phyloP scores from a whole-genome alignment of 1,284 basidiomycete genomes.

The Puccinia polysora region DNA sequence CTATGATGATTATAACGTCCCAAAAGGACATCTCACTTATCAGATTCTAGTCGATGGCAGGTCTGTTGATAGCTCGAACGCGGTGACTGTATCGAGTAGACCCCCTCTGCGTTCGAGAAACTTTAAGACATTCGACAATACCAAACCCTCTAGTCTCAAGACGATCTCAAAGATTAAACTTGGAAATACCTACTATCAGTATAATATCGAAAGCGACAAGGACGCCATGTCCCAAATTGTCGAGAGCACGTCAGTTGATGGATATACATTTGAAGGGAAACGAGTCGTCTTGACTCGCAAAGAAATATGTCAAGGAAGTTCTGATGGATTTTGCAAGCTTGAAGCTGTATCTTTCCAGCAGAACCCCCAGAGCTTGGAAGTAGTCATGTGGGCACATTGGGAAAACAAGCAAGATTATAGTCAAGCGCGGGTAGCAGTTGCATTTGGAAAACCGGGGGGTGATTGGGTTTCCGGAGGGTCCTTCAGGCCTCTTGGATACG shows the following conservation, averaged over 20 bases:
- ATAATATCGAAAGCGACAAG: slow-evolving; percentile 1
- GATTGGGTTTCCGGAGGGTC: slow-evolving; percentile 18
- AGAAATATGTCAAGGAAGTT: slow-evolving; percentile 12
- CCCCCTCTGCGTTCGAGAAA: neutral
- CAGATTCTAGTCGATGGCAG: neutral
- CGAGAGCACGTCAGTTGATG: slow-evolving; percentile 17
- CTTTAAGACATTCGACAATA: slow-evolving; percentile 15
- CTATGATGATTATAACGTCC: slow-evolving; percentile 11
- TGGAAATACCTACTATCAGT: slow-evolving; percentile 2
- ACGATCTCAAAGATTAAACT: slow-evolving; percentile 16
- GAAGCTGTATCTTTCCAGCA: slow-evolving; percentile 14
- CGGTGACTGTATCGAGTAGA: neutral
- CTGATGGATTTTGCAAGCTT: slow-evolving; percentile 21
- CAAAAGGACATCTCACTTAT: slow-evolving; percentile 10
- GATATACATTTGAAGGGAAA: slow-evolving; percentile 4
- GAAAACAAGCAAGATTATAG: slow-evolving; percentile 18
- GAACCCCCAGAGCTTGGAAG: slow-evolving; percentile 11
- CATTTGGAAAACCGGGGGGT: slow-evolving; percentile 16
- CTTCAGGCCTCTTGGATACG: slow-evolving; percentile 12
- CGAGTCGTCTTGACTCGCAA: slow-evolving; percentile 17
- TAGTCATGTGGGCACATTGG: slow-evolving; percentile 34
- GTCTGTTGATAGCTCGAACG: neutral
- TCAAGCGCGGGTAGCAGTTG: slow-evolving; percentile 6
- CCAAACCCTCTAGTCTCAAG: slow-evolving; percentile 5
- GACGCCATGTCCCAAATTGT: slow-evolving; percentile 19